Evolutionary conservation across 1,284 basidiomycete genomes (phyloP).

Genomic region (Naganishia sp.): DNA sequence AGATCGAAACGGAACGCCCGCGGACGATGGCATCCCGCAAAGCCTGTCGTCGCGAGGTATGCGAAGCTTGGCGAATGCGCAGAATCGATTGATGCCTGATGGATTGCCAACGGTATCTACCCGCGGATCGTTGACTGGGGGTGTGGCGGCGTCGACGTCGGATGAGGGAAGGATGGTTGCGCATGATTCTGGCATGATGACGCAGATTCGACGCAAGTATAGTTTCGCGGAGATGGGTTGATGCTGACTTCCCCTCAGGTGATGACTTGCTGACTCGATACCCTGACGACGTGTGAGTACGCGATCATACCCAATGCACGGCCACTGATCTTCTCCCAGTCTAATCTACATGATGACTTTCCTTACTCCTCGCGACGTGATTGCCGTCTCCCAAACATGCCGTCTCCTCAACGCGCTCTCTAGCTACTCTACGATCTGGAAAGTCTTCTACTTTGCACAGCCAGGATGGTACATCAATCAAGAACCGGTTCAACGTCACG

Average conservation of each 20-base stretch:
- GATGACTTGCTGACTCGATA: constrained; percentile 24
- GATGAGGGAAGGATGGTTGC: constrained; percentile 26
- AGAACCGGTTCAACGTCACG: constrained; percentile 14
- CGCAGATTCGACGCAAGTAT: constrained; percentile 3
- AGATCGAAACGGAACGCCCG: not conserved
- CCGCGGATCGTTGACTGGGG: not conserved
- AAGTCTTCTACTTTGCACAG: constrained; percentile 18
- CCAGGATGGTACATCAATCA: constrained; percentile 23
- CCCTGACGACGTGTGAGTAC: constrained; percentile 20
- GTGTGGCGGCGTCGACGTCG: not conserved
- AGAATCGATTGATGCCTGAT: constrained; percentile 8
- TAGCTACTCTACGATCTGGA: constrained; percentile 27
- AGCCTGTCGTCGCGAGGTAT: not conserved
- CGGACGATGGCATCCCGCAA: not conserved
- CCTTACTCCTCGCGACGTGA: not conserved
- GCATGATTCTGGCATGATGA: constrained; percentile 25
- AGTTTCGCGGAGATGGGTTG: not conserved
- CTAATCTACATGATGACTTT: constrained; percentile 29
- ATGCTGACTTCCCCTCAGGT: constrained; percentile 1
- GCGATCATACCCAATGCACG: too few species aligned
- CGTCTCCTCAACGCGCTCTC: constrained; percentile 17
- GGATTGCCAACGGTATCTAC: constrained; percentile 3
- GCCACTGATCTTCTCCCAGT: not conserved
- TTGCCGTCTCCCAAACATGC: constrained; percentile 14
- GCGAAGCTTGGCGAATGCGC: not conserved